Base-by-base conservation (phyloP, 2,329 filamentous ascomycete genomes). In the Fusarium nanum region DNA sequence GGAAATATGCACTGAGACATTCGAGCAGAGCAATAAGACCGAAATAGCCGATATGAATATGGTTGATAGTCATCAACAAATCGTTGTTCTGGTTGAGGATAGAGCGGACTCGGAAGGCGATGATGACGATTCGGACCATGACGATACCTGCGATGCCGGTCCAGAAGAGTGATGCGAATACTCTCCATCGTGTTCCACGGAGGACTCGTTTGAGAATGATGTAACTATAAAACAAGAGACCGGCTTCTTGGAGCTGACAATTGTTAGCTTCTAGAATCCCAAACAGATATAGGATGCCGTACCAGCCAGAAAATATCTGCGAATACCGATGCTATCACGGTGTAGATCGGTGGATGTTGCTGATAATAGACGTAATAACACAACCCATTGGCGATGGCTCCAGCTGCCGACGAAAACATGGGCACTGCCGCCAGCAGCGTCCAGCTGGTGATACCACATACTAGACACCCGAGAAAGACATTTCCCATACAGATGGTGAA, bases 91-190 rank as follows among this genome's bases (percentile, higher is more conserved):
- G 70, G 14, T 70, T 62, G 18, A 79, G 44, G 13, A 81, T 77
- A 32, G 73, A 75, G 9, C 64, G 67, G 1, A 77, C 70, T n/a
- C 81, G 76, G 13, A 73, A 75, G 11, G 73, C 58, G 34, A 78
- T 71, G 53, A 83, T 82, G 25, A 70, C 60, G n/a, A 83, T 72
- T 54, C 87, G 84, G 44, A 88, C 83, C 2, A 83, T 75, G 9
- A 78, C 74, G 44, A 89, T 85, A 16, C 87, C 79, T 1, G 82
- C 79, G 23, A 89, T 77, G 55, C 89, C 86, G 2, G 84, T 84
- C 64, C 88, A 89, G 70, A 90, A 86, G 8, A 90, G 82, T 2
- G 77, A 75, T 53, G 83, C 79, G 62, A 87, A 88, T 3, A 85
- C 77, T 9, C 79, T 77, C 62, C 77, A 75, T 13, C 74, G 70